Conservation (phyloP, 225 moss, liverwort and hornwort species). For the Climacium dendroides region DNA sequence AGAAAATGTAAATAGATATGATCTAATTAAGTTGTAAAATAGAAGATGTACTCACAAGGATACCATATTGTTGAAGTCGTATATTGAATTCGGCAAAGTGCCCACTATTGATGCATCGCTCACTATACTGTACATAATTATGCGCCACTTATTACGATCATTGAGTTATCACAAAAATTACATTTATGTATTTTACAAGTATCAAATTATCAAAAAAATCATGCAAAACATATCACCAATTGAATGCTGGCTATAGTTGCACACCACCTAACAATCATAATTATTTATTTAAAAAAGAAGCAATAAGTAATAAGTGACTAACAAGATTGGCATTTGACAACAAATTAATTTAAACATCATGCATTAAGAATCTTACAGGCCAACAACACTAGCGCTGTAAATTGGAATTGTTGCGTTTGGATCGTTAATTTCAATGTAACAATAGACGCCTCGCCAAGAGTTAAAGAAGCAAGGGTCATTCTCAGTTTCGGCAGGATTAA, state of each 20-base stretch:
- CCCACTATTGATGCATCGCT: background rate
- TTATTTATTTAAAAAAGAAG: background rate
- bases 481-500: background rate
- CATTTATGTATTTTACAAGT: background rate
- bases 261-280: accelerated
- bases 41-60: background rate
- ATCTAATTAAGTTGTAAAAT: background rate
- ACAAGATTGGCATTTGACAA: accelerated
- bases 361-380: background rate
- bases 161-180: background rate
- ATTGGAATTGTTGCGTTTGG: too few species aligned
- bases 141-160: background rate
- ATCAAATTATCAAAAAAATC: background rate
- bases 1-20: too few species aligned
- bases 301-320: background rate
- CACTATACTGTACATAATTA: background rate
- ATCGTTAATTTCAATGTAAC: background rate
- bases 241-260: background rate
- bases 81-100: background rate
- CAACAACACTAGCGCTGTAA: background rate
- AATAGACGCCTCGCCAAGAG: background rate
- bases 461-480: background rate
- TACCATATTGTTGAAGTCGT: background rate
- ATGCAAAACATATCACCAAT: background rate
- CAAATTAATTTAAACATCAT: background rate